Conservation (phyloP, 2,329 filamentous ascomycete genomes). For the Chaetomium sp. region DNA sequence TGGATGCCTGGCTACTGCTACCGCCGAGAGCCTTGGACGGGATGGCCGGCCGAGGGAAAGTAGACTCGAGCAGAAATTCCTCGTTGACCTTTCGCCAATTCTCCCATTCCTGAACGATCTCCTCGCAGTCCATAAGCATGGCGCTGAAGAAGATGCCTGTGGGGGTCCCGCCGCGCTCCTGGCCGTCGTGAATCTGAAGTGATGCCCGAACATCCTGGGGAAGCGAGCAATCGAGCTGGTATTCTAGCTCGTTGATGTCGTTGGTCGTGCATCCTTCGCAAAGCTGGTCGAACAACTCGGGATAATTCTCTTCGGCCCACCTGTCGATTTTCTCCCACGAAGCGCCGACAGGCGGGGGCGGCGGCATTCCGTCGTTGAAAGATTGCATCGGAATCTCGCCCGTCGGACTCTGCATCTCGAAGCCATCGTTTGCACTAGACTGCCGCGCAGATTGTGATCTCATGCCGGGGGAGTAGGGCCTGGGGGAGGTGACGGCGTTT, state of each 20-base stretch:
- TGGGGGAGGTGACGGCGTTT: constrained; percentile 56
- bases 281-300: constrained; percentile 89
- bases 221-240: constrained; percentile 90
- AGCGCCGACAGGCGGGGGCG: constrained; percentile 82
- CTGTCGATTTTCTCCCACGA: constrained; percentile 93
- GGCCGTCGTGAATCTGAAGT: constrained; percentile 88
- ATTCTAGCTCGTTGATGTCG: constrained; percentile 94
- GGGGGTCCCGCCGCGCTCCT: constrained; percentile 87
- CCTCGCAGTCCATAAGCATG: constrained; percentile 97
- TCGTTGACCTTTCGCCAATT: constrained; percentile 95
- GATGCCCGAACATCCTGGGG: constrained; percentile 94
- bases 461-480: constrained; percentile 88
- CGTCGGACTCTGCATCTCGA: constrained; percentile 67
- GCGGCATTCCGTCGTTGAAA: constrained; percentile 88
- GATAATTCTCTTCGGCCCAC: constrained; percentile 94
- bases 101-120: constrained; percentile 96
- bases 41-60: constrained; percentile 60
- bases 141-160: constrained; percentile 91
- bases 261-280: constrained; percentile 91
- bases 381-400: constrained; percentile 96
- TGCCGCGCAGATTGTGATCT: constrained; percentile 73
- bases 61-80: constrained; percentile 70
- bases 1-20: constrained; percentile 62
- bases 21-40: constrained; percentile 74
- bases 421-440: constrained; percentile 63